Evolutionary conservation across 169 alveolate species (phyloP), one percentile per base, ranked within the genome.

Genomic region (Plasmodium vinckei): DNA sequence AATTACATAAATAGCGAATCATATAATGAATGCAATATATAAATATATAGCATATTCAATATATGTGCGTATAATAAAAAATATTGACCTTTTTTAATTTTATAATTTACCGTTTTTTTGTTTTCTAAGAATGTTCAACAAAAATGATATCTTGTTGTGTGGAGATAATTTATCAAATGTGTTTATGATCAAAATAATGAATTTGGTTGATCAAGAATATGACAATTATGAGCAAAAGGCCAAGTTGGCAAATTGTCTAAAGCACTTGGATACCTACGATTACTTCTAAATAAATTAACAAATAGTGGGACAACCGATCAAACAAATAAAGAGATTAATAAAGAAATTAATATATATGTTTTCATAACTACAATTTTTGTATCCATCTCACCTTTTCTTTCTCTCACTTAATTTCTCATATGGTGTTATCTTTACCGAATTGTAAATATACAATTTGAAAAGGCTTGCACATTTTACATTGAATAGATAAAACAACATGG

Each of bases 151-250:
- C 1, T 67, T 79, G 21, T 27, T 79, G 17, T 79, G 89, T 47
- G 89, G 89, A 67, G 89, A 79, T 47, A 79, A 67, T 54, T 71
- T 67, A 42, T 79, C 84, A 5, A 79, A 79, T 70, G 72, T 79
- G 6, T 65, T 82, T n/a, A 79, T 79, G 89, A 64, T 67, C 57
- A 79, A 79, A 67, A 67, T 79, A 67, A 79, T 67, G 6, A 79
- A 79, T 79, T 65, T 79, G 73, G 39, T 79, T 59, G 57, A 79
- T n/a, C 42, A 13, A 61, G 82, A 64, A 60, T 57, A 67, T 21
- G 75, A 49, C 27, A 82, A 79, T 4, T 79, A 79, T 67, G 84
- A 79, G 13, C 89, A 79, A 71, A 79, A 79, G 54, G 53, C 39
- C 51, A 79, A 79, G 53, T 56, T 79, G 47, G 44, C 89, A 9